A percentile compares a stretch with the other conserved stretches of the same genome.
phyloP scores from a whole-genome alignment of 2,329 filamentous ascomycete species.

The Neonectria ditissima region DNA sequence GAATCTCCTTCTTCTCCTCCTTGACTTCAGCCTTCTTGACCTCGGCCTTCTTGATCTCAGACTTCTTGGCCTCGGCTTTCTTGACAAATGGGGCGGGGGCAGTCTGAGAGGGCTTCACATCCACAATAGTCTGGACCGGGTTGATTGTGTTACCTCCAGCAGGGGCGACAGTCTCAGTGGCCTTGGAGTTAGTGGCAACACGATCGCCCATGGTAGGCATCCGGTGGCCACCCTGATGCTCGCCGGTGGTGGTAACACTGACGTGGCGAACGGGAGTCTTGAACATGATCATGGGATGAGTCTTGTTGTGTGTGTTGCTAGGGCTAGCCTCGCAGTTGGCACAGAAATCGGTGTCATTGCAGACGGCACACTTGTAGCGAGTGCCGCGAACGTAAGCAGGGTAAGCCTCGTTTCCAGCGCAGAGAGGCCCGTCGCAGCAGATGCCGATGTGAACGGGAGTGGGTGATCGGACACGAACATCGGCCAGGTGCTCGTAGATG shows the following conservation, averaged over 20 bases:
- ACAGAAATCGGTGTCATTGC: slow-evolving; percentile 95
- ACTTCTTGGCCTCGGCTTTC: slow-evolving; percentile 42
- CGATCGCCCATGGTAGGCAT: slow-evolving; percentile 80
- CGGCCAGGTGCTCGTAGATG: slow-evolving; percentile 78
- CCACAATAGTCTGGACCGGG: slow-evolving; percentile 77
- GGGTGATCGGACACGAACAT: slow-evolving; percentile 35
- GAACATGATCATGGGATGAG: slow-evolving; percentile 98
- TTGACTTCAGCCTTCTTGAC: slow-evolving; percentile 34
- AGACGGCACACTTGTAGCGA: slow-evolving; percentile 97
- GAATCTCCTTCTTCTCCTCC: slow-evolving; percentile 31
- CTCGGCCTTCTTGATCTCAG: slow-evolving; percentile 45
- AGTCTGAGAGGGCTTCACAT: slow-evolving; percentile 73
- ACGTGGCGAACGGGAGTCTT: slow-evolving; percentile 92
- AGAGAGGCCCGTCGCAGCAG: slow-evolving; percentile 94
- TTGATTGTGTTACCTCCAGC: slow-evolving; percentile 61
- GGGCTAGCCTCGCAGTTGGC: slow-evolving; percentile 92
- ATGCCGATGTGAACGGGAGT: slow-evolving; percentile 80
- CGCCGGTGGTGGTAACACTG: slow-evolving; percentile 85
- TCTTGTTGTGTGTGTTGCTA: slow-evolving; percentile 86
- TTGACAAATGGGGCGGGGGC: slow-evolving; percentile 37
- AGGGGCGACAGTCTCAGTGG: slow-evolving; percentile 59
- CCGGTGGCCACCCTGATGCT: slow-evolving; percentile 75
- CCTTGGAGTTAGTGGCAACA: slow-evolving; percentile 56
- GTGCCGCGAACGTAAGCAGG: slow-evolving; percentile 83
- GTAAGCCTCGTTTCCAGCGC: slow-evolving; percentile 67